Evolutionary conservation across 805 yeast genomes (phyloP), one percentile per base, ranked within the genome.

Genomic region (Sugiyamaella americana): DNA sequence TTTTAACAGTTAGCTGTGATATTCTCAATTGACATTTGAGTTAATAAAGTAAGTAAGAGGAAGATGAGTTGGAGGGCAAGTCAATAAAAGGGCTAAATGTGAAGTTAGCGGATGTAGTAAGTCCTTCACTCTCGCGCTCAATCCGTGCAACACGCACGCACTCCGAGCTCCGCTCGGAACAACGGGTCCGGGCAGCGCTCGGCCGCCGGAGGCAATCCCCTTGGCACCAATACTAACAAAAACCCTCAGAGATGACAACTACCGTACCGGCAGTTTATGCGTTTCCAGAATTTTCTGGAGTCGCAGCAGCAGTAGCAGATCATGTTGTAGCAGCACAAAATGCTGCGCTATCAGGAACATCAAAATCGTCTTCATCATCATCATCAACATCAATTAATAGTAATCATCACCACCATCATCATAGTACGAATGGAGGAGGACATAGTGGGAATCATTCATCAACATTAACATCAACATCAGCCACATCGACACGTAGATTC

Each of bases 281-380:
- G 43, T 91, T 93, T 64, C 93, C 88, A 38, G 95, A 85, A 64
- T 82, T 87, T 59, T 72, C 80, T 23, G 93, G 86, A 16, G 96
- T 91, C 26, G 97, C 98, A 2, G 95, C 85, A 46, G 98, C 98
- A 20, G 95, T 91, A 23, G 97, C 97, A 1, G 96, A 93, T 66
- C 95, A 89, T 65, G 83, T 91, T 41, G 79, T 88, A 30, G 78
- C 85, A 23, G 94, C 95, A 10, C 98, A 93, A 67, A 86, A 89
- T 60, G 66, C 75, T 51, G 77, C 88, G 6, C 67, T 84, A 37
- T 54, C 57, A 21, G 58, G 18, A 17, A 16, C 6, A 6, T 17
- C 21, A 16, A 16, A 19, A 19, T 18, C 21, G 10, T 35, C 38
- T 8, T 16, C 32, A 13, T 26, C 32, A 26, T 8, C 11, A 26